These are phyloP conservation scores for Paspalum vaginatum DNA, from an alignment of 176 grass and related monocot genomes.

Conservation along the genomic window DNA sequence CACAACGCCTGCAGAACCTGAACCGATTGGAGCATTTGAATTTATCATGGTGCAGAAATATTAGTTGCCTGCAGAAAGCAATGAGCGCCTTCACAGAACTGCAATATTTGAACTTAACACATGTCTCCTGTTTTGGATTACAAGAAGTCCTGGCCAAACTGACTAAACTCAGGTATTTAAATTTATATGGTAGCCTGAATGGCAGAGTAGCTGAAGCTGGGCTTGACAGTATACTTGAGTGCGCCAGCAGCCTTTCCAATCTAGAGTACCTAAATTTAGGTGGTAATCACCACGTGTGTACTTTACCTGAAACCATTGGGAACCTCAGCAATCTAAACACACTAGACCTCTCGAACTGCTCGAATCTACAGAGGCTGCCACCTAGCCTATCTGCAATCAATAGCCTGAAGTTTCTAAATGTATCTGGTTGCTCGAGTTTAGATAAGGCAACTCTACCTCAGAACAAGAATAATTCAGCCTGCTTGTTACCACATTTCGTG, in stretches of 20 bases:
- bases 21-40: not conserved
- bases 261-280: not conserved
- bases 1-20: not conserved
- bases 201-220: not conserved
- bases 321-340: not conserved
- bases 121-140: not conserved
- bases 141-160: not conserved
- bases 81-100: not conserved
- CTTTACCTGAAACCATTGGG: not conserved
- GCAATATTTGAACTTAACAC: not conserved
- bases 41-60: not conserved
- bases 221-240: not conserved
- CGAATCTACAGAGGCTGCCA: not conserved
- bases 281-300: rapidly evolving
- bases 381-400: not conserved
- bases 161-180: not conserved
- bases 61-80: not conserved
- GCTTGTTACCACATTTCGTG: not conserved
- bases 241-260: not conserved
- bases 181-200: not conserved
- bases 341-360: not conserved
- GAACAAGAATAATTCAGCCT: not conserved
- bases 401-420: not conserved
- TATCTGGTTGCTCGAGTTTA: not conserved
- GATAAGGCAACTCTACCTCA: not conserved